Percentiles rank a stretch among this genome's conserved stretches.
These are phyloP conservation scores for Marasmius fiardii DNA, from an alignment of 1,284 basidiomycete genomes.

Conservation along the genomic window DNA sequence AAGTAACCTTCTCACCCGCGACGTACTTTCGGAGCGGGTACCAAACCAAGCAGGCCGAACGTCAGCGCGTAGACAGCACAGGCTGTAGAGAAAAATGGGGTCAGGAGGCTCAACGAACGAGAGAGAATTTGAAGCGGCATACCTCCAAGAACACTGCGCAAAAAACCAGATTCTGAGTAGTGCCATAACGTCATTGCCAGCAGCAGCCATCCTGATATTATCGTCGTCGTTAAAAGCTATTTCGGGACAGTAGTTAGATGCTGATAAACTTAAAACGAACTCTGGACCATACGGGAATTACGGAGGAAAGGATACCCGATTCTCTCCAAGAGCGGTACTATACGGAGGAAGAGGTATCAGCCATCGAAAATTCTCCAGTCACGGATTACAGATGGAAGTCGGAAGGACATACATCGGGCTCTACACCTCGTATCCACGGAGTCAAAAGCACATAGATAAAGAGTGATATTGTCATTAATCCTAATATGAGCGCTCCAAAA, in stretches of 20 bases:
- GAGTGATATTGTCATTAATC: constrained; percentile 55
- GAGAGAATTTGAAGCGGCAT: constrained; percentile 16
- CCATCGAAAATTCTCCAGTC: not conserved
- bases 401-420: constrained; percentile 54
- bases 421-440: constrained; percentile 59
- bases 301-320: constrained; percentile 53
- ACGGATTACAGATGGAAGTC: not conserved
- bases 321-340: constrained; percentile 65
- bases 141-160: constrained; percentile 64
- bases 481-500: constrained; percentile 46
- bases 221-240: constrained; percentile 58
- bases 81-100: constrained; percentile 32
- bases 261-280: not conserved
- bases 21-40: constrained; percentile 57
- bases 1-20: constrained; percentile 25
- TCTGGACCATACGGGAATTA: constrained; percentile 44
- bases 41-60: constrained; percentile 67
- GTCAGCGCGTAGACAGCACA: constrained; percentile 63
- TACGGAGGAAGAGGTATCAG: not conserved
- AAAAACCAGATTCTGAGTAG: constrained; percentile 62
- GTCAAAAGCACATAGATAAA: constrained; percentile 69
- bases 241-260: constrained; percentile 2
- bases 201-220: constrained; percentile 65
- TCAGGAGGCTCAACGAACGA: constrained; percentile 3
- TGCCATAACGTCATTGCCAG: constrained; percentile 58